Evolutionary conservation across 768 basidiomycete genomes (phyloP).

Genomic region (Boletales sp.): DNA sequence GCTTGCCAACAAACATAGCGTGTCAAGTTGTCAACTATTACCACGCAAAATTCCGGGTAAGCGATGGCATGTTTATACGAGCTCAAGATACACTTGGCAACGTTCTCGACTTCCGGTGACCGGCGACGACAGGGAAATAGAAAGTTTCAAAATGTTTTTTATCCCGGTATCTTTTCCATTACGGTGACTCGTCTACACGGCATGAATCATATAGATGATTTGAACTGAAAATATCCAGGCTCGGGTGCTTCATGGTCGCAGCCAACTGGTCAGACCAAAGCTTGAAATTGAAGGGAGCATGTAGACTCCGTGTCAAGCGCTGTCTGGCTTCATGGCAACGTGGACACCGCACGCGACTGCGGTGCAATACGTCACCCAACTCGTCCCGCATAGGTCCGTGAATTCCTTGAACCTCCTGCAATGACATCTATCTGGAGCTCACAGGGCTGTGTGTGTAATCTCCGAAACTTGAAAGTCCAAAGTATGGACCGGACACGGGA

Average conservation of each 20-base stretch:
- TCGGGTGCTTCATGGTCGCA: neutral
- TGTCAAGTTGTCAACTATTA: too few relatives aligned
- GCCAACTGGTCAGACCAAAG: neutral
- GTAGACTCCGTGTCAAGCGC: too few relatives aligned
- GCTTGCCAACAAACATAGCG: conserved; percentile 4
- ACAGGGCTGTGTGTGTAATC: conserved; percentile 20
- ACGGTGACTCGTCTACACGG: neutral
- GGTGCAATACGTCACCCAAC: conserved; percentile 1
- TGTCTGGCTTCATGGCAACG: conserved; percentile 1
- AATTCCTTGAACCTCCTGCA: conserved; percentile 5
- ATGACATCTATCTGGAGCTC: conserved; percentile 6
- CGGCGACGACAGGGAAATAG: conserved; percentile 14
- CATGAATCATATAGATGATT: too few relatives aligned
- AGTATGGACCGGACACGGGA: neutral
- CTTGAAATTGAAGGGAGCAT: too few relatives aligned
- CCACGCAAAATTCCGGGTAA: conserved; percentile 3
- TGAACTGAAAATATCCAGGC: too few relatives aligned
- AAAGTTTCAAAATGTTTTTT: neutral
- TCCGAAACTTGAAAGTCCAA: conserved; percentile 10
- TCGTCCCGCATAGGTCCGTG: neutral
- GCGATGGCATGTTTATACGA: neutral
- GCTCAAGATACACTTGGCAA: neutral
- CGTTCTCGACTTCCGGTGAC: conserved; percentile 3
- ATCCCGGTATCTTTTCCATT: neutral
- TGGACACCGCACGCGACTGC: neutral